Percentiles rank a stretch among this genome's conserved stretches.
These are phyloP conservation scores for Pseudogymnoascus sp. DNA, from an alignment of 2,329 filamentous ascomycete genomes.

Conservation along the genomic window DNA sequence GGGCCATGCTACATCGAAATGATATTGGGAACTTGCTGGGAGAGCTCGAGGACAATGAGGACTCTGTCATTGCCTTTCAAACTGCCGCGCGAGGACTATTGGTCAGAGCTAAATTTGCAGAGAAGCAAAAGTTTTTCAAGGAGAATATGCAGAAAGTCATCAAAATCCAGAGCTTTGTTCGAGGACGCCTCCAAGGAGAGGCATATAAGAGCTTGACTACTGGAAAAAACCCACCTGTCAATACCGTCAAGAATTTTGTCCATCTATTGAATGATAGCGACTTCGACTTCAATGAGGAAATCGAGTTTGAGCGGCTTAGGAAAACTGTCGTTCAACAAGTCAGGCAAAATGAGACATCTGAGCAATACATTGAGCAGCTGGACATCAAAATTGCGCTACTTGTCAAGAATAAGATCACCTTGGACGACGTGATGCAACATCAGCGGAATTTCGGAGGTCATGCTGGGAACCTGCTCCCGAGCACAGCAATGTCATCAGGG, in stretches of 20 bases:
- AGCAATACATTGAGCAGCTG: constrained; percentile 96
- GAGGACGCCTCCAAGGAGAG: constrained; percentile 91
- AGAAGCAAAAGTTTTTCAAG: constrained; percentile 82
- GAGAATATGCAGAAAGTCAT: constrained; percentile 99
- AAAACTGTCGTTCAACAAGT: constrained; percentile 98
- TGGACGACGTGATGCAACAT: constrained; percentile 95
- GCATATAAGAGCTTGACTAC: constrained; percentile 95
- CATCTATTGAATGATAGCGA: constrained; percentile 96
- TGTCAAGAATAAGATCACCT: constrained; percentile 98
- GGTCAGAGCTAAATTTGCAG: constrained; percentile 66
- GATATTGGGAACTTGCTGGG: constrained; percentile 66
- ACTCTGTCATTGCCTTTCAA: constrained; percentile 68
- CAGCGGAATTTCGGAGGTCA: constrained; percentile 94
- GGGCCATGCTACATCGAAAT: constrained; percentile 72
- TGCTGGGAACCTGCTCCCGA: constrained; percentile 75
- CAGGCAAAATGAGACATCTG: constrained; percentile 90
- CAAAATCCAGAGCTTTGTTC: constrained; percentile 95
- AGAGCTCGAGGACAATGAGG: constrained; percentile 76
- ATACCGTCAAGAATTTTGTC: constrained; percentile 96
- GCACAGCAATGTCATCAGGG: constrained; percentile 77
- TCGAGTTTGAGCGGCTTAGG: constrained; percentile 89
- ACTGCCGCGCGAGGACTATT: constrained; percentile 65
- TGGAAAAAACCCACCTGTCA: constrained; percentile 93
- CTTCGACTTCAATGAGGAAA: constrained; percentile 97
- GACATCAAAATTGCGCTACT: constrained; percentile 98